Evolutionary conservation across 352 stramenopile genomes (phyloP), one percentile per base, ranked within the genome.

Genomic region (Globisporangium paroecandrum): DNA sequence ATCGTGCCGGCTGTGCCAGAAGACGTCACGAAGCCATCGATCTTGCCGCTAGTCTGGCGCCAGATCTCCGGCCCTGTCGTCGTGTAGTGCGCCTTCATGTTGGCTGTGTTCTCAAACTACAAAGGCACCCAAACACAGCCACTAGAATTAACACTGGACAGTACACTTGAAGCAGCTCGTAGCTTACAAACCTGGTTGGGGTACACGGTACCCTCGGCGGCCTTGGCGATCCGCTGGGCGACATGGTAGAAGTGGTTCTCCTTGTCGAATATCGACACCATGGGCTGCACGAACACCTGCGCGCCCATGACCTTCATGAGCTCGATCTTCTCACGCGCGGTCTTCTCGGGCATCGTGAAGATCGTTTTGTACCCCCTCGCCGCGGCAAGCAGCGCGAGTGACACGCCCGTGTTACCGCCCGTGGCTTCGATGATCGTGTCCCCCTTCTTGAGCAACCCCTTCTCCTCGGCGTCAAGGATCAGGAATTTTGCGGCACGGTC

Each of bases 401-500:
- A 96, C 32, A 98, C 91, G 2, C 94, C 94, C 10, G 92, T 98
- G 77, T 98, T 98, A 34, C 94, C 94, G 29, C 82, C 89, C 1
- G 92, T 98, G 41, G 92, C 91, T 65, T 94, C 84, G 32, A 92
- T 81, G 62, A 94, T 70, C 2, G 78, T 90, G 20, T 78, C 76
- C 41, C 80, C 86, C 1, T 79, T 81, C 38, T 82, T 77, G 51
- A 98, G 87, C 58, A 94, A 62, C 1, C 94, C 95, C 6, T 78
- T 79, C 49, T 85, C 71, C 79, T 98, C 94, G 3, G 93, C 94
- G 63, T 98, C 81, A n/a, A 85, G 72, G 71, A 98, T 97, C 77
- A 98, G 87, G n/a, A 78, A 91, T 55, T 97, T 90, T 51, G 91
- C 93, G 12, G 97, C 94, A 34, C 95, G 93, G 77, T 98, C 95